Base-by-base conservation (phyloP, 805 yeast species). In the Myxozyma geophila region DNA sequence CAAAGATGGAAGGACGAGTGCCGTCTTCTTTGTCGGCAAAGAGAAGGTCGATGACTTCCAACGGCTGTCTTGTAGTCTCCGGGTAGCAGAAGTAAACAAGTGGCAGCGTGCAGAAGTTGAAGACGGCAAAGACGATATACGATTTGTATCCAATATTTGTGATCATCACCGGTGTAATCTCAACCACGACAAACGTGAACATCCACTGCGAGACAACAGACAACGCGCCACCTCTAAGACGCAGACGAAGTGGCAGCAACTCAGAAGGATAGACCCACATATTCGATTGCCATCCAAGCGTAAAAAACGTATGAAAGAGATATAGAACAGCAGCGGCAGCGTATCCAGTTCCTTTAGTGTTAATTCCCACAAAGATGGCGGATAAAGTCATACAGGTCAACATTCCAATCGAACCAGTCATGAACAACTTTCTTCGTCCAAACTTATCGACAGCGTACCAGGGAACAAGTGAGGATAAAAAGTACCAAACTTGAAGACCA, bases 401-500 rank as follows among this genome's bases (percentile, higher is more conserved):
- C 76, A 82, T 85, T 64, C 85, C 85, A 48, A 72, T 48, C n/a
- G 84, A 81, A 72, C 86, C 86, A 50, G 76, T 73, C 64, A 86
- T 62, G 75, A 83, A 81, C 59, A 86, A 74, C 33, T 83, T 82
- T 76, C 92, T 83, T 81, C 95, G 85, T 71, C 92, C 93, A 46
- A 87, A 40, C 19, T 39, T 46, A 36, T 63, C 67, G n/a, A 63
- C 58, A 19, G 53, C 55, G 44, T 46, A 62, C 64, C 64, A 62
- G 13, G 62, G 54, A 13, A 62, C 19, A 19, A 62, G 13, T 8
- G 55, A 52, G 15, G 59, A 52, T 21, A 58, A 37, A 48, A 62
- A 59, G 55, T 58, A 59, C 39, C 19, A 62, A 35, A 62, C 54
- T 35, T 58, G 59, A 23, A 49, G 55, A 13, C 62, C 53, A 15